A percentile compares a stretch with the other conserved stretches of the same genome.
These are phyloP conservation scores for Schizosaccharomyces osmophilus DNA, from an alignment of 805 yeast species.

Conservation along the genomic window DNA sequence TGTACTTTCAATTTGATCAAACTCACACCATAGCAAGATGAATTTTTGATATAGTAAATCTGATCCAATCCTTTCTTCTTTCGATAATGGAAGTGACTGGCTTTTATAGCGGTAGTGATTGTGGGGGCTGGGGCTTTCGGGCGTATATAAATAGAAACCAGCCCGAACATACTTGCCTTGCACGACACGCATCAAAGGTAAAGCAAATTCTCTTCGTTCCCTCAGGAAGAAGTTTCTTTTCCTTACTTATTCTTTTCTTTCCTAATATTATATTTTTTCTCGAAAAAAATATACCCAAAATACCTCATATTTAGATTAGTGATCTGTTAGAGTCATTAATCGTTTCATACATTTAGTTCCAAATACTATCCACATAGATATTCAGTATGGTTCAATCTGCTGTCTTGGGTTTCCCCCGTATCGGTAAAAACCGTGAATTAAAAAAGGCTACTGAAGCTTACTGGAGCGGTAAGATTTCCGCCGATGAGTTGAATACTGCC, in stretches of 20 bases:
- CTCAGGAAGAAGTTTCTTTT: background rate
- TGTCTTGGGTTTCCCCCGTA: slow-evolving; percentile 95
- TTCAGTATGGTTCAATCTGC: slow-evolving; percentile 76
- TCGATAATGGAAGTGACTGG: background rate
- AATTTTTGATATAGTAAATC: background rate
- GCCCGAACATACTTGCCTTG: background rate
- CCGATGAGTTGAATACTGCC: slow-evolving; percentile 66
- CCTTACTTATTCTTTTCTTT: background rate
- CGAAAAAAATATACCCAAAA: too few species aligned
- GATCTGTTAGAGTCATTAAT: too few species aligned
- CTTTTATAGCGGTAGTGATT: background rate
- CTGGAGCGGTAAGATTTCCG: slow-evolving; percentile 85
- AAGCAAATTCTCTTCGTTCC: background rate
- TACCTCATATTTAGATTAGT: too few species aligned
- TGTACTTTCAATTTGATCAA: background rate
- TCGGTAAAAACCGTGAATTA: slow-evolving; percentile 94
- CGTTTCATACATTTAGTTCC: too few species aligned
- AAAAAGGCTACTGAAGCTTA: slow-evolving; percentile 96
- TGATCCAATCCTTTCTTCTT: background rate
- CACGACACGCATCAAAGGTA: background rate
- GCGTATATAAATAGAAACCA: background rate
- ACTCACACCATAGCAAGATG: background rate
- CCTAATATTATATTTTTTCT: background rate
- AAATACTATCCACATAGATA: too few species aligned
- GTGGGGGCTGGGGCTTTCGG: background rate